Evolutionary conservation across 2,329 filamentous ascomycete genomes (phyloP).

Genomic region (Pseudogymnoascus sp.): DNA sequence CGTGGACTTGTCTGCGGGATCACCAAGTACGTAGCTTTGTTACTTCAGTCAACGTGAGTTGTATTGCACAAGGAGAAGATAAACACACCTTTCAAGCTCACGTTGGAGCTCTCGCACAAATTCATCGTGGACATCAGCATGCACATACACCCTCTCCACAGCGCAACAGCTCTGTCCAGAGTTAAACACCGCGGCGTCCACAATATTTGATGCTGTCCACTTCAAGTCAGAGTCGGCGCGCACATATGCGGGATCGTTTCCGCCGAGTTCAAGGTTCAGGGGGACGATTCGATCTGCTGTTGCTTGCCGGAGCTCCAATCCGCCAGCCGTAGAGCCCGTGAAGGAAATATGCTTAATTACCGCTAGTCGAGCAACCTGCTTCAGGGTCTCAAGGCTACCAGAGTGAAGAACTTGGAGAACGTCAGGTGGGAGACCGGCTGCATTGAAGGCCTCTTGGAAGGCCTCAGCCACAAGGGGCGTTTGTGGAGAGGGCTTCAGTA

Average conservation of each 20-base stretch:
- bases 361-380: conserved; percentile 68
- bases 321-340: conserved; percentile 44
- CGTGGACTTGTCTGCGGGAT: conserved; percentile 42
- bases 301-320: conserved; percentile 39
- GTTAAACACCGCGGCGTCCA: conserved; percentile 41
- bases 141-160: conserved; percentile 52
- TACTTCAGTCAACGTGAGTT: not conserved
- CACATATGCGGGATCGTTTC: conserved; percentile 46
- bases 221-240: conserved; percentile 44
- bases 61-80: not conserved
- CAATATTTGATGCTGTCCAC: conserved; percentile 32
- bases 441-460: conserved; percentile 63
- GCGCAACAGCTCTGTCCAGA: conserved; percentile 47
- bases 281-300: conserved; percentile 44
- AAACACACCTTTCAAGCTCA: conserved; percentile 30
- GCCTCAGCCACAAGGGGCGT: conserved; percentile 73
- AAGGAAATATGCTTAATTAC: conserved; percentile 56
- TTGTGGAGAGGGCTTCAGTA: conserved; percentile 43
- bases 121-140: conserved; percentile 48
- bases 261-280: conserved; percentile 44
- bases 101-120: conserved; percentile 45
- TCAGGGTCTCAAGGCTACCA: conserved; percentile 68
- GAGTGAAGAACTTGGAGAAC: conserved; percentile 60
- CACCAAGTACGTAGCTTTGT: conserved; percentile 54
- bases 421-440: conserved; percentile 60